These are phyloP conservation scores for Aethionema arabicum DNA, from an alignment of 345 rosid genomes.

Conservation along the genomic window DNA sequence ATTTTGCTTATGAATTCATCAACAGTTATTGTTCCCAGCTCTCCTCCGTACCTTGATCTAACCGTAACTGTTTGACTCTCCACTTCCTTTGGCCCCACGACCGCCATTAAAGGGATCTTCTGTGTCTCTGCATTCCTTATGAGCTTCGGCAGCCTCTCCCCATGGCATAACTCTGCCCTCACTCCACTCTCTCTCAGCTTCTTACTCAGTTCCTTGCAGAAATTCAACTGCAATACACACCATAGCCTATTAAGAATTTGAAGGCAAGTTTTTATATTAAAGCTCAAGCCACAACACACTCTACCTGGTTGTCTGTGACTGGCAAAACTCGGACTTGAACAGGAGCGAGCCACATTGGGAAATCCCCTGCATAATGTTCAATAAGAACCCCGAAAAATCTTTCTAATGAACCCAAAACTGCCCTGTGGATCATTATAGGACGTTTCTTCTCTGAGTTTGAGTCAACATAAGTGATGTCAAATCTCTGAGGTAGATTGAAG, in stretches of 20 bases:
- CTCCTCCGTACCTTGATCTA: slow-evolving; percentile 84
- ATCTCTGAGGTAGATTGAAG: slow-evolving; percentile 85
- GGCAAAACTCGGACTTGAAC: slow-evolving; percentile 87
- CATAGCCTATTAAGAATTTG: slow-evolving; percentile 12
- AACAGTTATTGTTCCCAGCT: slow-evolving; percentile 64
- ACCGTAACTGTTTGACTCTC: slow-evolving; percentile 67
- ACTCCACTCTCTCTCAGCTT: slow-evolving; percentile 60
- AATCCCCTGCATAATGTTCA: slow-evolving; percentile 97
- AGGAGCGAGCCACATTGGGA: slow-evolving; percentile 93
- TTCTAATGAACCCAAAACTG: slow-evolving; percentile 89
- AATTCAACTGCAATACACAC: slow-evolving; percentile 51
- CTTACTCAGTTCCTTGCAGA: slow-evolving; percentile 56
- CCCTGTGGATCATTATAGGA: slow-evolving; percentile 97
- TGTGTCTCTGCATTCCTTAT: slow-evolving; percentile 90
- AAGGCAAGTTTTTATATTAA: not conserved
- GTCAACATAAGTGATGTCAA: slow-evolving; percentile 84
- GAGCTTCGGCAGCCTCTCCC: slow-evolving; percentile 90
- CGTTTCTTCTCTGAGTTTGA: slow-evolving; percentile 74
- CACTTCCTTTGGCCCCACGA: slow-evolving; percentile 86
- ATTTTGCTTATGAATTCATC: slow-evolving; percentile 67
- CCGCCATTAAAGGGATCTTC: slow-evolving; percentile 88
- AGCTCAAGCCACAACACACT: slow-evolving; percentile 6
- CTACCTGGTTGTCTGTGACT: slow-evolving; percentile 87
- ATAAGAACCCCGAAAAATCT: slow-evolving; percentile 92
- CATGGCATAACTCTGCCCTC: slow-evolving; percentile 79